Base-by-base conservation (phyloP, 352 stramenopile genomes). In the Phytophthora pini region DNA sequence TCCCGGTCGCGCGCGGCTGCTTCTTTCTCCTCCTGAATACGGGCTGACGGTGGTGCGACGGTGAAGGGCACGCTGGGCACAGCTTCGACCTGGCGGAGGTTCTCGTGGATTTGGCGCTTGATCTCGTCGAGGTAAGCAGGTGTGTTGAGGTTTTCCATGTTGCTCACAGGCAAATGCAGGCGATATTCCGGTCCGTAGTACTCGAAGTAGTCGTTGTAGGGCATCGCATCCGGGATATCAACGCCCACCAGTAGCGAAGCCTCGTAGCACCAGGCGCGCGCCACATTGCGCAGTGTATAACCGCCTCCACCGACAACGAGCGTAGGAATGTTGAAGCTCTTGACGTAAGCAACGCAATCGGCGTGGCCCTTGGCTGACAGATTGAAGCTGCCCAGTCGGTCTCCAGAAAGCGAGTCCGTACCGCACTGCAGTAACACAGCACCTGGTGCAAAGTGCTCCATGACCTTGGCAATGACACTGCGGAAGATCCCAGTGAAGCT, bases 191-290 rank as follows among this genome's bases (percentile, higher is more conserved):
- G 98, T 1, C 94, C 95, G 78, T 98, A 99, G 81, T 99, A 99
- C 77, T 99, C 98, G 80, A 98, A 99, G 83, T 99, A 99, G 76
- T 99, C 96, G 83, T 99, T 99, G 85, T 98, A 99, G 4, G 98
- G 98, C 76, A 99, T 98, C 5, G 98, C 93, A 60, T 99, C 97
- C 1, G 86, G 82, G 8, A 96, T 75, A 26, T 97, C 82, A 29
- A 97, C 91, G 32, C 92, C 95, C 13, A 98, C 87, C 27, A 99
- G 80, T n/a, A 99, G 87, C 8, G 93, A 91, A 20, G 97, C 99
- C 76, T 99, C 97, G 77, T 99, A 99, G 43, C 94, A 98, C 84
- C 86, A 95, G 13, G 75, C 77, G 29, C 87, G 86, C 4, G 97
- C 92, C 7, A 99, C 97, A 80, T 99, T 99, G 24, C 97, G 93